Conservation (phyloP, 129 eudicot genomes). For the Artemisia tridentata region DNA sequence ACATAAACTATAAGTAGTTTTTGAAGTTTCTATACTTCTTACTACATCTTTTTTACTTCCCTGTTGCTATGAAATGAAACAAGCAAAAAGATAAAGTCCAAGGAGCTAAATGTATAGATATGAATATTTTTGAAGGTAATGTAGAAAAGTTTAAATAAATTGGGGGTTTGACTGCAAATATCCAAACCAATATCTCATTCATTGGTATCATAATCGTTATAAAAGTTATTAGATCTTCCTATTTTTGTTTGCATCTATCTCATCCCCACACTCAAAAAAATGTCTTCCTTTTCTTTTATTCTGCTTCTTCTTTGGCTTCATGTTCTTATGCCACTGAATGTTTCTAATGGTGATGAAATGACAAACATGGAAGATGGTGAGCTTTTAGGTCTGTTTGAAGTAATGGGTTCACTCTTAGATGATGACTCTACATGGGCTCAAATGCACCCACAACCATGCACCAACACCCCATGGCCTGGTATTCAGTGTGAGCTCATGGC, state of each 20-base stretch:
- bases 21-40: neutral
- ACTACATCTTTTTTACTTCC: neutral
- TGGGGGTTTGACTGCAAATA: slow-evolving; percentile 17
- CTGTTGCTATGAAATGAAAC: neutral
- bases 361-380: slow-evolving; percentile 56
- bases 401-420: slow-evolving; percentile 62
- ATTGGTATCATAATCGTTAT: slow-evolving; percentile 24
- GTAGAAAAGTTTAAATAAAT: neutral
- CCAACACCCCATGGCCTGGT: slow-evolving; percentile 82
- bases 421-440: slow-evolving; percentile 69
- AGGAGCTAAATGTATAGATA: slow-evolving; percentile 4
- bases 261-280: slow-evolving; percentile 20
- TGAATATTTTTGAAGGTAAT: slow-evolving; percentile 6
- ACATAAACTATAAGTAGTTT: no score
- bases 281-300: slow-evolving; percentile 28
- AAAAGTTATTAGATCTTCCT: slow-evolving; percentile 27
- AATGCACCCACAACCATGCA: slow-evolving; percentile 65
- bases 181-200: slow-evolving; percentile 20
- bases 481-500: slow-evolving; percentile 61
- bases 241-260: slow-evolving; percentile 28
- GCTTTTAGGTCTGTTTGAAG: slow-evolving; percentile 61
- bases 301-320: slow-evolving; percentile 20
- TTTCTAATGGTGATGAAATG: slow-evolving; percentile 26
- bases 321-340: slow-evolving; percentile 19
- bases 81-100: neutral